Percentiles rank a stretch among this genome's conserved stretches.
Conservation (phyloP, 352 stramenopile genomes). For the Albugo laibachii region DNA sequence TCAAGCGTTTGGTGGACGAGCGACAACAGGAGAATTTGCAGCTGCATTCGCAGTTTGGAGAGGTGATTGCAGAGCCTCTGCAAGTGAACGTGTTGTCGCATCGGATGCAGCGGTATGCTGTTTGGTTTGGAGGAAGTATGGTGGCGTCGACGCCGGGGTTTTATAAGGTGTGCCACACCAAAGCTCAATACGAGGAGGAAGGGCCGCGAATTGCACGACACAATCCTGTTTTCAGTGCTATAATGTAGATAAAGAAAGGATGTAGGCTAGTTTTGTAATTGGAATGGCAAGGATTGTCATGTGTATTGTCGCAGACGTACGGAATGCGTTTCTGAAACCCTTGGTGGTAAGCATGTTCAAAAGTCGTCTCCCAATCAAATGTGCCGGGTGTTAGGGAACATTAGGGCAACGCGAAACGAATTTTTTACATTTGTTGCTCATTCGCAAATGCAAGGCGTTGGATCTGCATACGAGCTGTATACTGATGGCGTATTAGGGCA, state of each 20-base stretch:
- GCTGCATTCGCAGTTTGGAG: slow-evolving; percentile 38
- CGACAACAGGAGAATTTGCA: slow-evolving; percentile 79
- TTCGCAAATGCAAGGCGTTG: too few relatives aligned
- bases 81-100: slow-evolving; percentile 92
- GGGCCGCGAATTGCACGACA: slow-evolving; percentile 86
- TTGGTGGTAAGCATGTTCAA: too few relatives aligned
- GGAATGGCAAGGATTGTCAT: too few relatives aligned
- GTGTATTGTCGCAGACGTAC: too few relatives aligned
- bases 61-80: slow-evolving; percentile 43
- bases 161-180: slow-evolving; percentile 90
- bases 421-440: too few relatives aligned
- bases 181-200: slow-evolving; percentile 93
- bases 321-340: too few relatives aligned
- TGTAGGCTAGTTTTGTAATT: too few relatives aligned
- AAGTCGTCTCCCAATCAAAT: too few relatives aligned
- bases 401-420: too few relatives aligned
- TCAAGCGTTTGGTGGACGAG: slow-evolving; percentile 84
- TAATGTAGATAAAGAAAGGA: slow-evolving; percentile 29
- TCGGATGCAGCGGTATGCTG: slow-evolving; percentile 86
- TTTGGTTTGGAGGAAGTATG: slow-evolving; percentile 91
- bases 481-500: too few relatives aligned
- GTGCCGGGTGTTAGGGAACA: too few relatives aligned
- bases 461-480: too few relatives aligned
- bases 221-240: slow-evolving; percentile 89
- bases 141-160: slow-evolving; percentile 89